phyloP scores from a whole-genome alignment of 2,329 filamentous ascomycete species.

The Dendrostoma leiphaemia region DNA sequence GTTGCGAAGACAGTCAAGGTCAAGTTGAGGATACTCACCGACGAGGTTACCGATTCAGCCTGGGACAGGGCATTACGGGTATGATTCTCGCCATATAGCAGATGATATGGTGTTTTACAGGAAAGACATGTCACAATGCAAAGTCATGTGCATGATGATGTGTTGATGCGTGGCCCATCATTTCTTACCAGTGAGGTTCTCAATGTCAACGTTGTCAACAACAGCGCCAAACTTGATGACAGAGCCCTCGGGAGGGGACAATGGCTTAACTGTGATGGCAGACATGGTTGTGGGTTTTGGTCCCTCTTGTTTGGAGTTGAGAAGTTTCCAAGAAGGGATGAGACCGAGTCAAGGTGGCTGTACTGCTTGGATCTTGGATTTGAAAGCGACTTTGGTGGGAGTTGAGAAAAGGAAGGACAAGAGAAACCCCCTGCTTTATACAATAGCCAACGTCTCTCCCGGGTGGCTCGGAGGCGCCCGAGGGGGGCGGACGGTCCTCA shows the following conservation, averaged over 20 bases:
- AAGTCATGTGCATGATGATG: slow-evolving; percentile 17
- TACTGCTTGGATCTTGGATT: too few relatives aligned
- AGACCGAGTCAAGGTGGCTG: too few relatives aligned
- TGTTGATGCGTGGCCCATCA: slow-evolving; percentile 17
- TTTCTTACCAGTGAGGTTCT: slow-evolving; percentile 59
- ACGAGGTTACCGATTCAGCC: slow-evolving; percentile 57
- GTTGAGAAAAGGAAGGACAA: neutral
- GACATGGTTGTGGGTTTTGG: slow-evolving; percentile 11
- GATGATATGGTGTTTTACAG: slow-evolving; percentile 1
- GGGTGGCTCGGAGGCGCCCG: neutral
- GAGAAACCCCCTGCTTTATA: neutral
- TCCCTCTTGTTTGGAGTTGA: neutral
- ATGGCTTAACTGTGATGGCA: slow-evolving; percentile 34
- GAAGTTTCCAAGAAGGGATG: too few relatives aligned
- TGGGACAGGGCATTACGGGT: slow-evolving; percentile 40
- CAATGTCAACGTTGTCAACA: slow-evolving; percentile 56
- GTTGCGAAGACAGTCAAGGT: too few relatives aligned
- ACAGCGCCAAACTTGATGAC: slow-evolving; percentile 59
- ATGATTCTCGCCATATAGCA: slow-evolving; percentile 25
- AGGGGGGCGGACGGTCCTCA: neutral
- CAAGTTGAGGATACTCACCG: slow-evolving; percentile 35
- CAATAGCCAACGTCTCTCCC: neutral
- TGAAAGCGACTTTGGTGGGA: too few relatives aligned
- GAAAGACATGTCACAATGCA: slow-evolving; percentile 12
- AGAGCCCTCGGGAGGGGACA: slow-evolving; percentile 35